Evolutionary conservation across 495 filamentous ascomycete genomes (phyloP).

Genomic region (Penicillium soppii): DNA sequence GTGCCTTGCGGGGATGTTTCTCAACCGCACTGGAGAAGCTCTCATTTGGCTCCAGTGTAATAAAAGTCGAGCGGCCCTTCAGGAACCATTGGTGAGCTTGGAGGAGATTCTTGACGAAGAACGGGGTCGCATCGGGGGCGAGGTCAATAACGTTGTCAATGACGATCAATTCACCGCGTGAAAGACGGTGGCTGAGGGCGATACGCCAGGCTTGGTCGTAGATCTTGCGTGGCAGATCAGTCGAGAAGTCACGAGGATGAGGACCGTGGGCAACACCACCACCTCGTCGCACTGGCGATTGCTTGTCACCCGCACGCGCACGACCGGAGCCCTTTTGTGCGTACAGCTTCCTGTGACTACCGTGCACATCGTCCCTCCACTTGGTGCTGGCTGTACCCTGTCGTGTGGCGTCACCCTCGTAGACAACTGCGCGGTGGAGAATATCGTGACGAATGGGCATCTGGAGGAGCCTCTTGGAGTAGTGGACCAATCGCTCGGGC

Average conservation of each 20-base stretch:
- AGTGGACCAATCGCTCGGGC: slow-evolving; percentile 74
- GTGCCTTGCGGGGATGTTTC: slow-evolving; percentile 61
- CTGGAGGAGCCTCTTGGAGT: slow-evolving; percentile 75
- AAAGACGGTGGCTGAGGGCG: slow-evolving; percentile 87
- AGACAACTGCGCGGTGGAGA: slow-evolving; percentile 87
- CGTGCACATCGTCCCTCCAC: slow-evolving; percentile 79
- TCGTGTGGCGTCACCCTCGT: slow-evolving; percentile 86
- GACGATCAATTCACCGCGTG: slow-evolving; percentile 80
- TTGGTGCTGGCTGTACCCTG: slow-evolving; percentile 86
- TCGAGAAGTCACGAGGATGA: slow-evolving; percentile 83
- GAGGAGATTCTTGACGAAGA: slow-evolving; percentile 65
- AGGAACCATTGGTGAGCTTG: slow-evolving; percentile 70
- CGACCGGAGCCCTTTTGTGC: slow-evolving; percentile 82
- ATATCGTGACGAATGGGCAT: slow-evolving; percentile 89
- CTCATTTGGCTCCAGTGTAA: slow-evolving; percentile 54
- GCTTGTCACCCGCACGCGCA: slow-evolving; percentile 76
- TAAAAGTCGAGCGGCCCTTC: slow-evolving; percentile 72
- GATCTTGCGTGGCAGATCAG: slow-evolving; percentile 78
- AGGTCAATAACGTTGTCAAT: slow-evolving; percentile 72
- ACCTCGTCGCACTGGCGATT: slow-evolving; percentile 79
- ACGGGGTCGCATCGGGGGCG: slow-evolving; percentile 47
- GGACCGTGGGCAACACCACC: slow-evolving; percentile 88
- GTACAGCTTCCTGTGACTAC: slow-evolving; percentile 71
- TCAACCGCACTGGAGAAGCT: slow-evolving; percentile 49
- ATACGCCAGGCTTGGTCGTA: slow-evolving; percentile 97